Percentiles rank a stretch among this genome's conserved stretches.
Conservation (phyloP, 768 basidiomycete species). For the Amanita exitialis region DNA sequence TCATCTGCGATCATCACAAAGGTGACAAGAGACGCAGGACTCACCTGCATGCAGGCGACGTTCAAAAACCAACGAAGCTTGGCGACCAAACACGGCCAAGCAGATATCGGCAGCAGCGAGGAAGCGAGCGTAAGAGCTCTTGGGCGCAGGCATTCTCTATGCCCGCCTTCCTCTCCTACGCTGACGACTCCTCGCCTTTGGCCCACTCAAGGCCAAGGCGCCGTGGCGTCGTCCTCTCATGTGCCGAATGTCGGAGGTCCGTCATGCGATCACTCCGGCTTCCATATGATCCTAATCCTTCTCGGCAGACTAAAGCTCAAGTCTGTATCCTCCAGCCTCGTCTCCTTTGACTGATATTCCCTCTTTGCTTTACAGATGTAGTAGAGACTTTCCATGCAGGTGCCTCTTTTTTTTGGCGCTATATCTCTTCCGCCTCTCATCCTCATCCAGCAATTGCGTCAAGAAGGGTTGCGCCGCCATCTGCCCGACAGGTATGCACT, state of each 20-base stretch:
- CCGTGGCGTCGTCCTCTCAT: slow-evolving; percentile 46
- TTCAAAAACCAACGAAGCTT: neutral
- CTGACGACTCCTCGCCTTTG: slow-evolving; percentile 20
- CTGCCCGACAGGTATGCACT: slow-evolving; percentile 48
- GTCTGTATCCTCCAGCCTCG: slow-evolving; percentile 24
- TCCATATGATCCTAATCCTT: slow-evolving; percentile 6
- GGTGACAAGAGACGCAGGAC: slow-evolving; percentile 10
- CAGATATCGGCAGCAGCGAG: neutral
- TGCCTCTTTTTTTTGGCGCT: slow-evolving; percentile 15
- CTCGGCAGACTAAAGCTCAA: slow-evolving; percentile 52
- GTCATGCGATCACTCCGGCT: slow-evolving; percentile 10
- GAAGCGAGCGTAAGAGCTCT: slow-evolving; percentile 6
- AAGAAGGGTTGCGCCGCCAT: slow-evolving; percentile 53
- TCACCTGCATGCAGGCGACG: too few species aligned
- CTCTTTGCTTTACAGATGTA: slow-evolving; percentile 30
- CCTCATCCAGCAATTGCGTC: slow-evolving; percentile 34
- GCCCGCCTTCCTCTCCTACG: slow-evolving; percentile 14
- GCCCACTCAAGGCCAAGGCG: slow-evolving; percentile 34
- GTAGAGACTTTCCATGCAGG: slow-evolving; percentile 60
- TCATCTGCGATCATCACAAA: slow-evolving; percentile 43
- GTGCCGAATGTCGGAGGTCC: slow-evolving; percentile 63
- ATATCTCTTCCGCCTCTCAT: neutral
- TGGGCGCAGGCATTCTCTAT: slow-evolving; percentile 6
- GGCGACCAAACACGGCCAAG: neutral
- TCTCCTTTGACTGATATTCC: slow-evolving; percentile 9